These are phyloP conservation scores for Dorcoceras hygrometricum DNA, from an alignment of 257 asterid species.

Conservation along the genomic window DNA sequence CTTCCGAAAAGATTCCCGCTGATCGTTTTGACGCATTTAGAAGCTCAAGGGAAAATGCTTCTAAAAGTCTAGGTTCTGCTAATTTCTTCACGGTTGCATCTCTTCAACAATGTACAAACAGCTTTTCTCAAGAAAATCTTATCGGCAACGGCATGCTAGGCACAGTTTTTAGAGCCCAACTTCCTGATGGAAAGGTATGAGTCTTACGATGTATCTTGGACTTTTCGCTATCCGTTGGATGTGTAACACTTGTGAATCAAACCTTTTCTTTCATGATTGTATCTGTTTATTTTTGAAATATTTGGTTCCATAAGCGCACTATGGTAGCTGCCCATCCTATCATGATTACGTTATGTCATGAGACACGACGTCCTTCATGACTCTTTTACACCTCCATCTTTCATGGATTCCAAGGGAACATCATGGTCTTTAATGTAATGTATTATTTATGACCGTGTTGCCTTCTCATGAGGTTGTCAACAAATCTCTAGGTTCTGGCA, in stretches of 20 bases:
- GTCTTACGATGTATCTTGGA: slow-evolving; percentile 11
- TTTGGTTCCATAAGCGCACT: background rate
- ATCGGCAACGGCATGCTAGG: slow-evolving; percentile 80
- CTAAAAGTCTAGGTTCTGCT: slow-evolving; percentile 33
- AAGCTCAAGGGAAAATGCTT: slow-evolving; percentile 34
- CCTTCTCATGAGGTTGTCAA: slow-evolving; percentile 6
- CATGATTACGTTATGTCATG: background rate
- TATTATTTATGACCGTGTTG: background rate
- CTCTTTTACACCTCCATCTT: too few species aligned
- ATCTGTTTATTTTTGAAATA: background rate
- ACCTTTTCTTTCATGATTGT: background rate
- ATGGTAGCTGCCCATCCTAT: background rate
- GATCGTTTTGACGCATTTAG: slow-evolving; percentile 55
- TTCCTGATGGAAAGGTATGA: slow-evolving; percentile 71
- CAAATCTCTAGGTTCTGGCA: slow-evolving; percentile 57
- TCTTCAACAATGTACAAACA: slow-evolving; percentile 83
- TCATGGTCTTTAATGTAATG: background rate
- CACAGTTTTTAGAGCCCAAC: slow-evolving; percentile 65
- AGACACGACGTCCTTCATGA: background rate
- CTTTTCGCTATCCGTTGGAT: background rate
- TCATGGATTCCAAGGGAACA: background rate
- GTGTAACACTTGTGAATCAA: background rate
- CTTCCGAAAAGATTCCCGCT: slow-evolving; percentile 53
- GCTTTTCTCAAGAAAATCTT: slow-evolving; percentile 81
- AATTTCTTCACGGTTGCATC: slow-evolving; percentile 58